Evolutionary conservation across 495 filamentous ascomycete genomes (phyloP).

Genomic region (Podospora pseudoanserina): DNA sequence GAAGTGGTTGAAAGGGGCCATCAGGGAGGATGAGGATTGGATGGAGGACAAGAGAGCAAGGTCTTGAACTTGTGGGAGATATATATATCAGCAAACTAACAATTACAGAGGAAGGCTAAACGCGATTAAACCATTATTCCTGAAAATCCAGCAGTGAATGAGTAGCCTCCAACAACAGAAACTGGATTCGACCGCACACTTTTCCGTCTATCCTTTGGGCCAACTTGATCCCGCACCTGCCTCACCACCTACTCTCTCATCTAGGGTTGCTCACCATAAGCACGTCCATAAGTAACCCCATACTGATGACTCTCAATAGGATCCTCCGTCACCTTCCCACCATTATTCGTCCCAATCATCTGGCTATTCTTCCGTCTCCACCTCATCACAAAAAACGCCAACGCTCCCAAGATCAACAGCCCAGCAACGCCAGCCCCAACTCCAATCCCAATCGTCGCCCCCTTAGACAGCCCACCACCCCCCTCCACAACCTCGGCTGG

Average conservation of each 20-base stretch:
- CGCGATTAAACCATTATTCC: not conserved
- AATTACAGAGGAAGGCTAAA: not conserved
- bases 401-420: not conserved
- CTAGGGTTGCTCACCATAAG: not conserved
- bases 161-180: not conserved
- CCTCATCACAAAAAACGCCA: not conserved
- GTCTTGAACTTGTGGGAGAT: not conserved
- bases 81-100: not conserved
- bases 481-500: not conserved
- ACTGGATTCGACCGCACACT: not conserved
- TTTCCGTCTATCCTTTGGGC: not conserved
- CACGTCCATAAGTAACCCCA: not conserved
- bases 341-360: not conserved
- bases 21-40: constrained; percentile 13
- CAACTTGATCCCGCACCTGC: not conserved
- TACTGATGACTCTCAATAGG: not conserved
- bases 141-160: not conserved
- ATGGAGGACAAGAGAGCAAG: not conserved
- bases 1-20: constrained; percentile 31
- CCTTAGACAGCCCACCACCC: not conserved
- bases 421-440: not conserved
- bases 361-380: not conserved
- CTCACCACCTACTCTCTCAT: not conserved
- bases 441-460: not conserved
- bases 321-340: not conserved